A percentile compares a stretch with the other conserved stretches of the same genome.
phyloP scores from a whole-genome alignment of 345 rosid species.

The Erucastrum elatum region DNA sequence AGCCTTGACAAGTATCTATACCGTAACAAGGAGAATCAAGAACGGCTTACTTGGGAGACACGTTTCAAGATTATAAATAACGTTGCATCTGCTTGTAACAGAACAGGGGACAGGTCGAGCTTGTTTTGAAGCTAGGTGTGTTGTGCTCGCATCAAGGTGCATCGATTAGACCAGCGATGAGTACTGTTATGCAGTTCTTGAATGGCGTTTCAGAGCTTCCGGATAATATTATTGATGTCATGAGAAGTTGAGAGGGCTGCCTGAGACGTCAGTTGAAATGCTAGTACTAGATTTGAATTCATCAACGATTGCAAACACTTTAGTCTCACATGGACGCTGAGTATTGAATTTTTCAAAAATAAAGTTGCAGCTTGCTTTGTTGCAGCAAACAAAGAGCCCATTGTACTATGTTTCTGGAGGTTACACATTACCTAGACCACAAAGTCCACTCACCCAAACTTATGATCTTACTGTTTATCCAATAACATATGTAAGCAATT shows the following conservation, averaged over 20 bases:
- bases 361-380: background rate
- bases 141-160: background rate
- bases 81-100: constrained; percentile 19
- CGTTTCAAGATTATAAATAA: constrained; percentile 43
- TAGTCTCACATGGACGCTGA: background rate
- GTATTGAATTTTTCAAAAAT: background rate
- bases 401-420: background rate
- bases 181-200: background rate
- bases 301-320: background rate
- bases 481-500: too few relatives aligned
- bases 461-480: background rate
- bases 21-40: background rate
- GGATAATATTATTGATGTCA: background rate
- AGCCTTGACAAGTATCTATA: constrained; percentile 46
- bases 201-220: background rate
- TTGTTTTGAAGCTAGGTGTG: background rate
- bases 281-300: background rate
- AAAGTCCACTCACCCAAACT: background rate
- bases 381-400: background rate
- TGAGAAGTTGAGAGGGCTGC: background rate
- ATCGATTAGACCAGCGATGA: background rate
- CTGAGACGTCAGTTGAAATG: background rate
- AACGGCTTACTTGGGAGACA: constrained; percentile 41
- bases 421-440: background rate
- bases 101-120: background rate